Evolutionary conservation across 2,329 filamentous ascomycete species (phyloP).

Genomic region (Shiraia bambusicola): DNA sequence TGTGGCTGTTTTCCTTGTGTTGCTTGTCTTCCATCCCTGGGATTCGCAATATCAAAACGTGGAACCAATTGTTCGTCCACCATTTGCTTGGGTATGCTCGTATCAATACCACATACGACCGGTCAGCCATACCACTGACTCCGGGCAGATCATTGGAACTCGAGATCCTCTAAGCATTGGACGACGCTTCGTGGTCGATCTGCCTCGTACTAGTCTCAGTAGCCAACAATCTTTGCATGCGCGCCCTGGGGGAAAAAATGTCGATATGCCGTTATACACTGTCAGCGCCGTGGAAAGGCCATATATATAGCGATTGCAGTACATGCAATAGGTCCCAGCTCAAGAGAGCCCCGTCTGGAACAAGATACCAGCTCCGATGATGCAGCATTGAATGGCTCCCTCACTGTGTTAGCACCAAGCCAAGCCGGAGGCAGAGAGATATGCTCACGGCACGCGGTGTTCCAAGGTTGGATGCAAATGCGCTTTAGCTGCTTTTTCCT

Average conservation of each 20-base stretch:
- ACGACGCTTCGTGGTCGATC: conserved; percentile 21
- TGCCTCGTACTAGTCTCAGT: conserved; percentile 25
- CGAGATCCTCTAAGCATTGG: conserved; percentile 17
- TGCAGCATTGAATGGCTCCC: conserved; percentile 4
- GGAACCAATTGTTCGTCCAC: conserved; percentile 14
- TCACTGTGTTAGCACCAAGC: conserved; percentile 3
- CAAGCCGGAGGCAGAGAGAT: not conserved
- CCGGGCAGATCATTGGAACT: conserved; percentile 19
- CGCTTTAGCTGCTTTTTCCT: not conserved
- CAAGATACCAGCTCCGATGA: conserved; percentile 5
- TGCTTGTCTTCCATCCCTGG: conserved; percentile 8
- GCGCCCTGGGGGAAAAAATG: conserved; percentile 26
- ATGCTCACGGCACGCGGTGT: conserved; percentile 9
- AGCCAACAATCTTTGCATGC: conserved; percentile 22
- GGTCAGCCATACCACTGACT: conserved; percentile 20
- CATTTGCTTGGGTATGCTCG: conserved; percentile 16
- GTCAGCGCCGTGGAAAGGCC: conserved; percentile 19
- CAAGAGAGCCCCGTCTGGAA: conserved; percentile 11
- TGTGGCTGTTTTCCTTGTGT: conserved; percentile 8
- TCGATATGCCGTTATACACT: conserved; percentile 19
- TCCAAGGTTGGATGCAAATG: not conserved
- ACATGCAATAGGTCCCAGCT: conserved; percentile 10
- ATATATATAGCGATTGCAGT: conserved; percentile 1
- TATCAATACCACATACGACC: conserved; percentile 21
- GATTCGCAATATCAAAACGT: conserved; percentile 17